Percentiles rank a stretch among this genome's conserved stretches.
phyloP scores from a whole-genome alignment of 2,329 filamentous ascomycete genomes.

The Colletotrichum scovillei region DNA sequence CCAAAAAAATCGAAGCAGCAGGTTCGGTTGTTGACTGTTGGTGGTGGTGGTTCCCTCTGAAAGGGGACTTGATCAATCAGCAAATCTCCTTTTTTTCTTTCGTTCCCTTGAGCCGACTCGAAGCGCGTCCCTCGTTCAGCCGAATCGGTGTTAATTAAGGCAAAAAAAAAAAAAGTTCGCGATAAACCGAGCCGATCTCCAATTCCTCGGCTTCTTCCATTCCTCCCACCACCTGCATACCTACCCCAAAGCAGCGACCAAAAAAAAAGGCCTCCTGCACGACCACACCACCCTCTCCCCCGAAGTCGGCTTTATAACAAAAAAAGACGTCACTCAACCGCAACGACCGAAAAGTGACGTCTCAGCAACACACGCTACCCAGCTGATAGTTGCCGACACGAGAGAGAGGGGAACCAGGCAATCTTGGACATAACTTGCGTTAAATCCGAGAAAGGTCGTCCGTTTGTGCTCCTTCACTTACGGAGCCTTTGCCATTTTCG shows the following conservation, averaged over 20 bases:
- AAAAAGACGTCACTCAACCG: slow-evolving; percentile 14
- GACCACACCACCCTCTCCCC: not conserved
- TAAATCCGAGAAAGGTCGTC: not conserved
- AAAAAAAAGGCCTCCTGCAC: not conserved
- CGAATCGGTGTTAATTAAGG: not conserved
- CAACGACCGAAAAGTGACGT: slow-evolving; percentile 14
- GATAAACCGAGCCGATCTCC: slow-evolving; percentile 27
- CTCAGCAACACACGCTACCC: not conserved
- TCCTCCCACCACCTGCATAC: not conserved
- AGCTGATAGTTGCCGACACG: not conserved
- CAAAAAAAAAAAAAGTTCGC: slow-evolving; percentile 24
- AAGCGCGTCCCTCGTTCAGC: slow-evolving; percentile 8
- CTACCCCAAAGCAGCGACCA: not conserved
- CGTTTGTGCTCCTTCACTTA: not conserved
- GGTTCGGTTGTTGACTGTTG: not conserved
- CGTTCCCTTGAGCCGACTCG: slow-evolving; percentile 2
- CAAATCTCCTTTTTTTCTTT: not conserved
- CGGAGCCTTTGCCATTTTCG: not conserved
- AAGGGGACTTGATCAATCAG: not conserved
- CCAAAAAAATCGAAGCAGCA: not conserved
- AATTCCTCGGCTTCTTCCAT: slow-evolving; percentile 23
- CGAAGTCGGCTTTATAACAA: slow-evolving; percentile 24
- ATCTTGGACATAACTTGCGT: slow-evolving; percentile 1
- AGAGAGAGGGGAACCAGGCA: not conserved
- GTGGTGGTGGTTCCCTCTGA: not conserved